These are phyloP conservation scores for Daedalea quercina DNA, from an alignment of 768 basidiomycete genomes.

Conservation along the genomic window DNA sequence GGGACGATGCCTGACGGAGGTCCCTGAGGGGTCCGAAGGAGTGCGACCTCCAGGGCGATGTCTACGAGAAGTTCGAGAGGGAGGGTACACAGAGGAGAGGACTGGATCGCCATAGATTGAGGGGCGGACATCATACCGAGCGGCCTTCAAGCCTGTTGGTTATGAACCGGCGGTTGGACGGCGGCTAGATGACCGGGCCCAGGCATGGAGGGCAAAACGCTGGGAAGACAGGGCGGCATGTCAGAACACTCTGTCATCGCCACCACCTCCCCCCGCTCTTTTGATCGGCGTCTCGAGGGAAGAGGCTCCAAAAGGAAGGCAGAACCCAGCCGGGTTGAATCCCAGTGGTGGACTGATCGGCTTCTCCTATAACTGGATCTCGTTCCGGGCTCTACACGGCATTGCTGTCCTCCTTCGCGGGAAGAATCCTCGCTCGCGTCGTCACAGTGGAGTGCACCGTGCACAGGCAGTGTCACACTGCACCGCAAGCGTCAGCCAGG, in stretches of 20 bases:
- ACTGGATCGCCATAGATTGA: not conserved
- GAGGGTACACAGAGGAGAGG: slow-evolving; percentile 22
- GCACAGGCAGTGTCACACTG: not conserved
- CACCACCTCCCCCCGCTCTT: not conserved
- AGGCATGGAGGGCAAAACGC: not conserved
- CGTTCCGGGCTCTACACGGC: not conserved
- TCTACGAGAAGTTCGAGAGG: slow-evolving; percentile 40
- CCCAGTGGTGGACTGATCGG: not conserved
- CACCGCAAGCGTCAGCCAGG: no score
- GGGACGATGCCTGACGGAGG: slow-evolving; percentile 43
- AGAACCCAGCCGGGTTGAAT: not conserved
- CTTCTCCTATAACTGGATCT: not conserved
- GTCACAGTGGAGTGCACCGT: not conserved
- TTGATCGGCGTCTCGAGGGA: not conserved
- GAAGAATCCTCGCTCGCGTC: not conserved
- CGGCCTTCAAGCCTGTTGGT: not conserved
- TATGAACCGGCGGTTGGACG: not conserved
- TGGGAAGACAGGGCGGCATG: not conserved
- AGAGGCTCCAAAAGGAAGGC: not conserved
- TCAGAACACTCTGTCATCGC: not conserved
- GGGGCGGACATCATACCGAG: not conserved
- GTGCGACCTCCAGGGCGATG: slow-evolving; percentile 44
- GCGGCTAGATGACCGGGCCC: not conserved
- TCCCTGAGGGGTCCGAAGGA: slow-evolving; percentile 30
- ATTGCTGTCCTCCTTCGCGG: not conserved